Evolutionary conservation across 106 monocot genomes (phyloP), one percentile per base, ranked within the genome.

Genomic region (Acorus calamus): DNA sequence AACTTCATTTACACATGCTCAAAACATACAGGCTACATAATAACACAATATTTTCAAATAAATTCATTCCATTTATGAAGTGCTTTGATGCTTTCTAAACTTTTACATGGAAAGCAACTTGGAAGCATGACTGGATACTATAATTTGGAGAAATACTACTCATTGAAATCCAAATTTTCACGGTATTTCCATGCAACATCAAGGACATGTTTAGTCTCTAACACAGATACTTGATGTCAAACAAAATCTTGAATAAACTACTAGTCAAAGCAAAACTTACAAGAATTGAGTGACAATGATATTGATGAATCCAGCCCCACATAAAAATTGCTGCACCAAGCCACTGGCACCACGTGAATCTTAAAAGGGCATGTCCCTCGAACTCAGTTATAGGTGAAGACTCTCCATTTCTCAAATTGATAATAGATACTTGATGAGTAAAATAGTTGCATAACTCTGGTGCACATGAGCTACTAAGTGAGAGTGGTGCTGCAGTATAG

Each of bases 261-360:
- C 9, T 42, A 54, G 14, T 6, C 28, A 66, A 64, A 13, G 6
- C n/a, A 61, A 61, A 64, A 73, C 89, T 71, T 77, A 94, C 94
- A 64, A 94, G 89, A 77, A 94, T 94, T 68, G 65, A 52, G 78
- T 94, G 94, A 61, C 94, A 94, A 48, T 57, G 71, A 49, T 79
- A 64, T 60, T 94, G 94, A 71, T 87, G 86, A 42, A 90, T 44
- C 81, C 80, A 94, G 8, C 94, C 94, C 94, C 94, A 94, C 2
- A 84, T 49, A 61, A 87, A 94, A 8, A 94, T 69, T 52, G 55
- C 50, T 47, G 84, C 82, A 55, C 90, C 94, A 65, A 78, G 49
- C 89, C 79, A 82, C 57, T 87, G 87, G 57, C 60, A 76, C 83
- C 86, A 90, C 12, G 89, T 84, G 52, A 94, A 55, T 11, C 66